A percentile compares a stretch with the other conserved stretches of the same genome.
Conservation (phyloP, 345 rosid genomes). For the Hibiscus mutabilis region DNA sequence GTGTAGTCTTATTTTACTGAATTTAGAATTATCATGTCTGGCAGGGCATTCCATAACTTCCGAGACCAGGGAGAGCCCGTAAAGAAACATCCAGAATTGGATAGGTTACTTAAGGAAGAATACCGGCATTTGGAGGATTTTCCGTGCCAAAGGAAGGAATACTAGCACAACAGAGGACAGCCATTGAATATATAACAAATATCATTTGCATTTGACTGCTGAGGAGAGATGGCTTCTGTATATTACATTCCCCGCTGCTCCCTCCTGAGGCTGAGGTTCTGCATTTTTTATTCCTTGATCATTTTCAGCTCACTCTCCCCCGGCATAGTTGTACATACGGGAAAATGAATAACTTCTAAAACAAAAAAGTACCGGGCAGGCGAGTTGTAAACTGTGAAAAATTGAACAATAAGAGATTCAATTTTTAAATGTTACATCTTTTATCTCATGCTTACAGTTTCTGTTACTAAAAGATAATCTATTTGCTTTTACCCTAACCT, state of each 20-base stretch:
- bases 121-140: constrained; percentile 63
- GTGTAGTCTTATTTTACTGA: too few species aligned
- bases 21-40: not conserved
- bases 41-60: constrained; percentile 95
- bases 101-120: constrained; percentile 65
- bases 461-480: too few species aligned
- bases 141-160: constrained; percentile 47
- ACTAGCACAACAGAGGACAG: constrained; percentile 27
- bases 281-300: not conserved
- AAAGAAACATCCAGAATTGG: constrained; percentile 66
- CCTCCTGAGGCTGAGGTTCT: constrained; percentile 12
- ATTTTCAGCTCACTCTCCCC: not conserved
- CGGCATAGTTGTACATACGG: constrained; percentile 35
- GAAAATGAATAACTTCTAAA: not conserved
- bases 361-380: not conserved
- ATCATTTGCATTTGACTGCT: constrained; percentile 2
- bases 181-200: not conserved
- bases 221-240: constrained; percentile 19
- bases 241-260: constrained; percentile 12
- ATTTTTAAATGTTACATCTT: constrained; percentile 2
- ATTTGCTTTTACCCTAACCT: too few species aligned
- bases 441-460: too few species aligned
- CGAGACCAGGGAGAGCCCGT: constrained; percentile 47
- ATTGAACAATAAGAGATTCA: constrained; percentile 34
- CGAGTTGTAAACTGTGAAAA: constrained; percentile 28